phyloP scores from a whole-genome alignment of 2,329 filamentous ascomycete genomes.

The Fusarium subtropicale region DNA sequence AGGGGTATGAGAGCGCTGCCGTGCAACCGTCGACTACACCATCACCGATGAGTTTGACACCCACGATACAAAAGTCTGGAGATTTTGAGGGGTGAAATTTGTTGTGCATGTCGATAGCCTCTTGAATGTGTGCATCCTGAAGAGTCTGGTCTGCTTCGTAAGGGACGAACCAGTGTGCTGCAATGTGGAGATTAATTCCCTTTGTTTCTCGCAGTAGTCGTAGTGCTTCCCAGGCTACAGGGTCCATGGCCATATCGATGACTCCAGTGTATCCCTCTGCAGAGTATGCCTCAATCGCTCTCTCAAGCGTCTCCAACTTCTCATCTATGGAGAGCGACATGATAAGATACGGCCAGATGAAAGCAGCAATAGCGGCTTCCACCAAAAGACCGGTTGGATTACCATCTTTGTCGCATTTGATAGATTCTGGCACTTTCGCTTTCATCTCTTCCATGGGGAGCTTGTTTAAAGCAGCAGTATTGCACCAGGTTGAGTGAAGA shows the following conservation, averaged over 20 bases:
- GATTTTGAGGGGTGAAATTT: constrained; percentile 45
- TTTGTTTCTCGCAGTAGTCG: constrained; percentile 51
- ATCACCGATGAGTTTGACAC: constrained; percentile 74
- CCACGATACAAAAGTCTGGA: constrained; percentile 59
- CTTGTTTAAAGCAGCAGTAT: constrained; percentile 59
- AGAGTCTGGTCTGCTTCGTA: constrained; percentile 52
- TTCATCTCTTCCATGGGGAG: constrained; percentile 56
- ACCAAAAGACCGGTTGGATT: constrained; percentile 59
- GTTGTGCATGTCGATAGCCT: constrained; percentile 56
- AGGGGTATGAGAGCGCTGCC: constrained; percentile 69
- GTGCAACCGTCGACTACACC: constrained; percentile 75
- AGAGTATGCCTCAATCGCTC: constrained; percentile 59
- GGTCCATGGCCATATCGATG: constrained; percentile 67
- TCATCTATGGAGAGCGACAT: constrained; percentile 55
- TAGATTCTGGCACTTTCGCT: constrained; percentile 57
- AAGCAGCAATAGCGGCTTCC: constrained; percentile 58
- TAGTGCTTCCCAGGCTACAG: constrained; percentile 58
- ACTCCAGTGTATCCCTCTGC: constrained; percentile 61
- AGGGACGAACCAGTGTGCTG: constrained; percentile 59
- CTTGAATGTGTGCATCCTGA: constrained; percentile 56
- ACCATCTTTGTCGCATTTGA: constrained; percentile 58
- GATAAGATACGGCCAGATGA: constrained; percentile 62
- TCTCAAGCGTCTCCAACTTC: constrained; percentile 55
- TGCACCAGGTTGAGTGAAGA: constrained; percentile 65
- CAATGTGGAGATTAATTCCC: constrained; percentile 56